Percentiles rank a stretch among this genome's conserved stretches.
These are phyloP conservation scores for Penicillium sp. DNA, from an alignment of 2,329 filamentous ascomycete species.

Conservation along the genomic window DNA sequence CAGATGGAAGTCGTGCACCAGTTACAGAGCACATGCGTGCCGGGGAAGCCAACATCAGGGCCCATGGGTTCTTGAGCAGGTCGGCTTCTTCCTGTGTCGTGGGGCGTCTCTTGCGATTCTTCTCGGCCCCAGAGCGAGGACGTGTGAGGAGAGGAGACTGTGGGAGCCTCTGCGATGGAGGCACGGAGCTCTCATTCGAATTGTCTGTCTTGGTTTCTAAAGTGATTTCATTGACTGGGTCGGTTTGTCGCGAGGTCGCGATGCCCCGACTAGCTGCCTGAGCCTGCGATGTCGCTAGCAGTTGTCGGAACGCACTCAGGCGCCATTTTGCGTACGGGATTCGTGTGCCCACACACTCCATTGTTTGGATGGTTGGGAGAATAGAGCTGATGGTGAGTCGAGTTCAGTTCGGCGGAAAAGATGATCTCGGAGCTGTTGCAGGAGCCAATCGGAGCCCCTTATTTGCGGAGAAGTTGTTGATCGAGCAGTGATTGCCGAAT, in stretches of 20 bases:
- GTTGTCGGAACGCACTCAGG: constrained; percentile 25
- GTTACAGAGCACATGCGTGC: constrained; percentile 36
- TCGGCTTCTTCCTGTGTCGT: constrained; percentile 26
- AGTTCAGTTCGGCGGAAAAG: constrained; percentile 1
- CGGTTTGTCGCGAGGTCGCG: constrained; percentile 10
- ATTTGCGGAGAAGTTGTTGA: constrained; percentile 17
- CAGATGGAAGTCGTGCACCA: constrained; percentile 33
- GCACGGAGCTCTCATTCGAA: background rate
- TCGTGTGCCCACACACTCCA: constrained; percentile 28
- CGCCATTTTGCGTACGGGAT: constrained; percentile 36
- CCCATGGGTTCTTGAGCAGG: constrained; percentile 42
- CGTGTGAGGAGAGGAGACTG: constrained; percentile 36
- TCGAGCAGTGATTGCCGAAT: background rate
- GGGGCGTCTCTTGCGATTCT: constrained; percentile 27
- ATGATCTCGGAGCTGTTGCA: constrained; percentile 6
- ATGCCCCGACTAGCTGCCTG: constrained; percentile 9
- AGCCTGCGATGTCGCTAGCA: constrained; percentile 9
- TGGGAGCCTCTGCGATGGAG: constrained; percentile 35
- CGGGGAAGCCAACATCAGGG: constrained; percentile 39
- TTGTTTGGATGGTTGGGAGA: constrained; percentile 9
- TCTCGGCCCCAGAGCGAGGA: constrained; percentile 16
- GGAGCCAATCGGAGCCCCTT: constrained; percentile 16
- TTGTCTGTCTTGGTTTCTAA: background rate
- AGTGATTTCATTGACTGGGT: constrained; percentile 1
- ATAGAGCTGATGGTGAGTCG: background rate